Conservation (phyloP, 352 stramenopile genomes). For the Phytophthora melonis region DNA sequence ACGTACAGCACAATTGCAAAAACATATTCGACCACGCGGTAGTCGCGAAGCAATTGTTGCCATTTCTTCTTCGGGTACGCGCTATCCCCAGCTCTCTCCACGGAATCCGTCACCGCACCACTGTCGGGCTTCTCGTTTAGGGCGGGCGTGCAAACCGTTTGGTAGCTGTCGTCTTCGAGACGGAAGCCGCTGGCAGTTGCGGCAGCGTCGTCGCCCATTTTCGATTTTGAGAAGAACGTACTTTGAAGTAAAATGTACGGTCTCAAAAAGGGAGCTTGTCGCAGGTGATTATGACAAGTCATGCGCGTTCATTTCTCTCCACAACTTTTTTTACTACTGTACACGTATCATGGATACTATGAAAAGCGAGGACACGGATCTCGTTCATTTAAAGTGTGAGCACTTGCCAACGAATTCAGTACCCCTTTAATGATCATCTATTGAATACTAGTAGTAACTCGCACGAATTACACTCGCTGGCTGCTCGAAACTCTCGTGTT, state of each 20-base stretch:
- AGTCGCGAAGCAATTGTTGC: conserved; percentile 25
- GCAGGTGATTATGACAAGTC: conserved; percentile 25
- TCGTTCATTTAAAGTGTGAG: neutral
- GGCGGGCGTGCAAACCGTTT: conserved; percentile 19
- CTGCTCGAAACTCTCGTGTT: conserved; percentile 24
- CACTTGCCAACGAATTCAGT: neutral
- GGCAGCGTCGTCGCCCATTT: conserved; percentile 21
- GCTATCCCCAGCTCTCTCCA: neutral
- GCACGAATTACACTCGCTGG: conserved; percentile 24
- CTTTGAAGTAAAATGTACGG: conserved; percentile 20
- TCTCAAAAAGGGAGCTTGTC: conserved; percentile 12
- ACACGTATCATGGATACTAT: too few relatives aligned
- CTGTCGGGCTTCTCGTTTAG: conserved; percentile 14
- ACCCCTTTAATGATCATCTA: neutral
- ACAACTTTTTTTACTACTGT: too few relatives aligned
- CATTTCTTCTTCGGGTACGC: conserved; percentile 22
- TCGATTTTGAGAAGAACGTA: conserved; percentile 5
- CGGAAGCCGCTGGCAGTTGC: conserved; percentile 1
- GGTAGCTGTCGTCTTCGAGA: conserved; percentile 23
- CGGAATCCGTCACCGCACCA: conserved; percentile 1
- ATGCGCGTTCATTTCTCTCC: neutral
- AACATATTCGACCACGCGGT: conserved; percentile 40
- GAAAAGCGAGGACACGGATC: neutral
- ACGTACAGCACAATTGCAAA: conserved; percentile 39
- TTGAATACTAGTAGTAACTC: conserved; percentile 2